Conservation (phyloP, 2,329 filamentous ascomycete species). For the Colletotrichum abscissum region DNA sequence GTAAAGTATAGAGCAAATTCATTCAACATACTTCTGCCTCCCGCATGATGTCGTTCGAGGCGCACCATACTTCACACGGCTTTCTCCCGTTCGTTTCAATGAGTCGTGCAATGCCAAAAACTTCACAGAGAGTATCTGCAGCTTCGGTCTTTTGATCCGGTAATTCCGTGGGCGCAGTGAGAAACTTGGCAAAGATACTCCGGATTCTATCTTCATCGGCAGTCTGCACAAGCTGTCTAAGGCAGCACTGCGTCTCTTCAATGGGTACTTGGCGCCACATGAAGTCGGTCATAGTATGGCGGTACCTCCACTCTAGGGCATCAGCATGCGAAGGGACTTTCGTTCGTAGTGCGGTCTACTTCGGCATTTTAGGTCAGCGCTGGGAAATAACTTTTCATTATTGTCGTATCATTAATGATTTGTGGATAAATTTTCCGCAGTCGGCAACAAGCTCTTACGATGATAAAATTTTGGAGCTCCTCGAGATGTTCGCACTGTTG, state of each 20-base stretch:
- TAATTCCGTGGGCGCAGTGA: neutral
- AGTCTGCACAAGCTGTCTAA: neutral
- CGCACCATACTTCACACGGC: neutral
- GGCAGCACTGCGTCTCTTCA: neutral
- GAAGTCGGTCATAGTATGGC: neutral
- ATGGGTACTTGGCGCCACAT: neutral
- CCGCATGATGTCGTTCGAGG: neutral
- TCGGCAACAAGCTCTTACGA: neutral
- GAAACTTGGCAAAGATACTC: neutral
- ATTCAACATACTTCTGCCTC: neutral
- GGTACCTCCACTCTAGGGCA: neutral
- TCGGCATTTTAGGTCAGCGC: neutral
- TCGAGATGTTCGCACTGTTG: neutral
- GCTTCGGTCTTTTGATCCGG: neutral
- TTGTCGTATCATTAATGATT: neutral
- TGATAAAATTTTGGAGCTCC: neutral
- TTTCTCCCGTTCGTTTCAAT: neutral
- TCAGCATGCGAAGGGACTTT: neutral
- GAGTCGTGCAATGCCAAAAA: neutral
- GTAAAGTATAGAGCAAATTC: neutral
- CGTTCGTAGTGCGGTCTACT: neutral
- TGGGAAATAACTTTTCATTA: neutral
- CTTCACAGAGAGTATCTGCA: neutral
- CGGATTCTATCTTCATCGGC: neutral
- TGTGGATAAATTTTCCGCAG: neutral